Base-by-base conservation (phyloP, 2,329 filamentous ascomycete species). In the Magnaporthales sp. region DNA sequence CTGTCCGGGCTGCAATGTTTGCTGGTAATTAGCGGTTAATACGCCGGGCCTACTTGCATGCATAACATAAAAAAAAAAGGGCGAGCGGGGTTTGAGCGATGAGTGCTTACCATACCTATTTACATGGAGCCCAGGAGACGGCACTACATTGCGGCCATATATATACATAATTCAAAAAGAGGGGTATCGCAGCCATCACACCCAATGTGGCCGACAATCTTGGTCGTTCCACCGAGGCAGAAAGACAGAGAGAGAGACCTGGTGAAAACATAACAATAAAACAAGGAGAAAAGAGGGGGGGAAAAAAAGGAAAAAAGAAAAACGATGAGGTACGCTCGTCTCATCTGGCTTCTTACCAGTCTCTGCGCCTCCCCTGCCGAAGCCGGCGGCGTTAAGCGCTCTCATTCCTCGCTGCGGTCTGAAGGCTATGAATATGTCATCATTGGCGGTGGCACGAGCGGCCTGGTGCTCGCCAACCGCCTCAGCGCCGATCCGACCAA, bases 361-460 rank as follows among this genome's bases (percentile, higher is more conserved):
- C 46, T 30, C 13, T 64, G 62, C 31, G 19, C 30, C 24, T 31
- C 62, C 46, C 22, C 30, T 64, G 31, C 31, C 5, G 26, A 10
- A n/a, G 62, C 3, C 31, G 19, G 62, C 11, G n/a, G 22, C 31
- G 31, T 64, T 19, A 51, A 54, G 15, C 46, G 22, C 22, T 19
- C 24, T 27, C 38, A 22, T 10, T 65, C 63, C 6, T 19, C 13
- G 24, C 63, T 65, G n/a, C 24, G 5, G 4, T 22, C 61, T 10
- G 26, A 32, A 15, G 62, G 67, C 9, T 78, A 79, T 65, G 75
- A 78, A 66, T 79, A 77, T 65, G 71, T 82, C 19, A 73, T 83
- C 56, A 74, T 81, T 29, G 81, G 81, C 4, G 81, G 81, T 22
- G 81, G 81, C 4, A 75, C 78, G 30, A 79, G 79, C 38, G 80